phyloP scores from a whole-genome alignment of 2,329 filamentous ascomycete species.

The Lasiodiplodia sp. region DNA sequence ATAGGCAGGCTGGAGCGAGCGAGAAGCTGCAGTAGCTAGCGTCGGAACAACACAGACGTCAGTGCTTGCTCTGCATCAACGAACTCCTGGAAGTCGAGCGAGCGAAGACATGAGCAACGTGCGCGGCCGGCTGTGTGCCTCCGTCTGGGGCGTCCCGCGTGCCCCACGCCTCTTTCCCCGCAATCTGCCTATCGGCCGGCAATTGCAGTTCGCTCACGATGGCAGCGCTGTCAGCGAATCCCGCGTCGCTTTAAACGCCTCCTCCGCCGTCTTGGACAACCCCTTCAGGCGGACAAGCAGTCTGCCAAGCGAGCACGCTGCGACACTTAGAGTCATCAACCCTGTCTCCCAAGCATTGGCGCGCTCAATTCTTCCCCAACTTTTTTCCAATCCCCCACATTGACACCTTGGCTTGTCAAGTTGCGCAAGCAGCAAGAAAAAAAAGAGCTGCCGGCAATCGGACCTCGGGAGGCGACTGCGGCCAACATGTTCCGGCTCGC shows the following conservation, averaged over 20 bases:
- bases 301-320: slow-evolving; percentile 8
- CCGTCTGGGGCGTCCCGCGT: slow-evolving; percentile 6
- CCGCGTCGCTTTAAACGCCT: background rate
- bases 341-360: slow-evolving; percentile 17
- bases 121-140: background rate
- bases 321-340: slow-evolving; percentile 16
- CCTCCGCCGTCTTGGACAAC: background rate
- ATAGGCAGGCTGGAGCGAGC: background rate
- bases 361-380: background rate
- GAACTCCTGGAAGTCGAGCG: background rate
- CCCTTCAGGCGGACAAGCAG: slow-evolving; percentile 1
- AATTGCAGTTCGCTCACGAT: background rate
- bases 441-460: background rate
- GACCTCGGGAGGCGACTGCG: background rate
- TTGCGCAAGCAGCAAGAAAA: background rate
- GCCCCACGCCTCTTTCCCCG: slow-evolving; percentile 14
- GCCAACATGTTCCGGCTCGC: background rate
- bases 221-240: slow-evolving; percentile 7
- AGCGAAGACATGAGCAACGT: background rate
- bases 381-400: slow-evolving; percentile 11
- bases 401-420: background rate
- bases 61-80: background rate
- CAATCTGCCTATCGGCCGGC: slow-evolving; percentile 1
- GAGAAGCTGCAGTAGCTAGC: background rate
- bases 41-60: background rate